These are phyloP conservation scores for Chionographis japonica DNA, from an alignment of 106 monocot species.

Conservation along the genomic window DNA sequence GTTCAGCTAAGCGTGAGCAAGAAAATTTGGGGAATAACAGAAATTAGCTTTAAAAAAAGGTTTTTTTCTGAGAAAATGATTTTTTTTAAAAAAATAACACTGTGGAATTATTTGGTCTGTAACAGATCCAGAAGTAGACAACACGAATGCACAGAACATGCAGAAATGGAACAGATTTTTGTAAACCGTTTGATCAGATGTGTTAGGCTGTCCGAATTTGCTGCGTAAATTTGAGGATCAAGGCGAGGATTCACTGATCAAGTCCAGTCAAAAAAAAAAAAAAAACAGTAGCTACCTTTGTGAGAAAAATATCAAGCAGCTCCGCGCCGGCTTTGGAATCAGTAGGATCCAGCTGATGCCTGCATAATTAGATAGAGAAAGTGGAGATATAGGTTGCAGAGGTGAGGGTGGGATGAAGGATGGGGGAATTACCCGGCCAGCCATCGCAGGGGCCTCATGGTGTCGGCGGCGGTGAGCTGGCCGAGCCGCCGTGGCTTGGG, in stretches of 20 bases:
- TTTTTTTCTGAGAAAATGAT: too few species aligned
- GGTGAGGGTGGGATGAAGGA: background rate
- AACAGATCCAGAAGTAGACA: too few species aligned
- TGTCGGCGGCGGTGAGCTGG: slow-evolving; percentile 30
- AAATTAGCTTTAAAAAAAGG: background rate
- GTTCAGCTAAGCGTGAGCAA: too few species aligned
- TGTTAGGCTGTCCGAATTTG: too few species aligned
- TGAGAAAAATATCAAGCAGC: slow-evolving; percentile 30
- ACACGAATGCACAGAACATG: too few species aligned
- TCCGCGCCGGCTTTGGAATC: slow-evolving; percentile 30
- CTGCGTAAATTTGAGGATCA: background rate
- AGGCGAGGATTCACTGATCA: background rate
- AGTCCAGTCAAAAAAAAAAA: background rate
- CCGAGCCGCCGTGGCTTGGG: slow-evolving; percentile 66
- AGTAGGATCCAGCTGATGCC: slow-evolving; percentile 20
- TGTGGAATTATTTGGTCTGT: too few species aligned
- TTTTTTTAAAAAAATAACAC: too few species aligned
- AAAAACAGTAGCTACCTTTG: slow-evolving; percentile 29
- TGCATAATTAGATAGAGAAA: background rate
- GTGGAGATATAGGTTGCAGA: background rate
- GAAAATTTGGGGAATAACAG: too few species aligned
- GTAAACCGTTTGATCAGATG: too few species aligned
- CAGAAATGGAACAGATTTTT: too few species aligned
- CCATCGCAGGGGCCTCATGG: slow-evolving; percentile 26
- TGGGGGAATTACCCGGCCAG: slow-evolving; percentile 7